Conservation (phyloP, 2,329 filamentous ascomycete species). For the Trichothecium roseum region DNA sequence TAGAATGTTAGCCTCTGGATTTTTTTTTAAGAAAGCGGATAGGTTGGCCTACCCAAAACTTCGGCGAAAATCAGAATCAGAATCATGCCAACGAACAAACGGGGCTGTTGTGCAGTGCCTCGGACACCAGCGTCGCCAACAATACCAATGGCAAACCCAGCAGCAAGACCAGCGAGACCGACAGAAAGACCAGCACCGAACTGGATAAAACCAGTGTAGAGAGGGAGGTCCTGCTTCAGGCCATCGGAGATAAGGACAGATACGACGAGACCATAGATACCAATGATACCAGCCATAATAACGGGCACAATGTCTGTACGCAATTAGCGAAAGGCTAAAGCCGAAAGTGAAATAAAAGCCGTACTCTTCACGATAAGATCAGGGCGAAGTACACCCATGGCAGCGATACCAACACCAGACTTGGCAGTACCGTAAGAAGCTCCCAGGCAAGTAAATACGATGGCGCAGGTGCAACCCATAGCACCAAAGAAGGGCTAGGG, state of each 20-base stretch:
- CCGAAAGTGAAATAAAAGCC: conserved; percentile 19
- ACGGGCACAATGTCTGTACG: conserved; percentile 88
- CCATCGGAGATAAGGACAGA: conserved; percentile 79
- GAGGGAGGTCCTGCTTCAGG: conserved; percentile 58
- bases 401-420: conserved; percentile 95
- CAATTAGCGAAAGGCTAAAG: conserved; percentile 9
- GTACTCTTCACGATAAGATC: conserved; percentile 99
- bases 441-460: conserved; percentile 93
- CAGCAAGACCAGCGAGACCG: conserved; percentile 73
- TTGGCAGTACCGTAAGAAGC: conserved; percentile 98
- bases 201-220: conserved; percentile 80
- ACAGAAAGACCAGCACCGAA: conserved; percentile 74
- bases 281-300: conserved; percentile 99
- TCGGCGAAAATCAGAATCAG: conserved; percentile 99
- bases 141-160: conserved; percentile 79
- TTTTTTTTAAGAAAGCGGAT: neutral
- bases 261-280: conserved; percentile 91
- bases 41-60: conserved; percentile 68
- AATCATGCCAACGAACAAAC: conserved; percentile 95
- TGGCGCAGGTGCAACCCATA: conserved; percentile 94
- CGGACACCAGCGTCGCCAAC: conserved; percentile 83
- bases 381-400: conserved; percentile 95
- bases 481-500: conserved; percentile 80
- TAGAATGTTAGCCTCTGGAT: conserved; percentile 4
- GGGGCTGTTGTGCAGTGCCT: conserved; percentile 73